phyloP scores from a whole-genome alignment of 2,329 filamentous ascomycete genomes.

The Diatrype stigma region DNA sequence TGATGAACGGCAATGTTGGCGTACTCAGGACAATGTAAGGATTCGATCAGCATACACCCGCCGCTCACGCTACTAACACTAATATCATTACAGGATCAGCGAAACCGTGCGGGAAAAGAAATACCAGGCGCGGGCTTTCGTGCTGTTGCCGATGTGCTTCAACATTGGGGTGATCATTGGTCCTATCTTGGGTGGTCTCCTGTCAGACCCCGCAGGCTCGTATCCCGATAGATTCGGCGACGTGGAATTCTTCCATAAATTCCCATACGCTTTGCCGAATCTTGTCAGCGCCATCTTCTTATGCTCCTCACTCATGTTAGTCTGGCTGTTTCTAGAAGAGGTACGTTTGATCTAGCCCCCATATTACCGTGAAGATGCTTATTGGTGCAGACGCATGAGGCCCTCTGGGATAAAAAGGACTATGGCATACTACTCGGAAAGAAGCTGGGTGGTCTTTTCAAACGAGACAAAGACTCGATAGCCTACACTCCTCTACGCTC shows the following conservation, averaged over 20 bases:
- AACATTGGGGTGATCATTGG: conserved; percentile 62
- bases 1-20: conserved; percentile 69
- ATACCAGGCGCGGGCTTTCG: conserved; percentile 39
- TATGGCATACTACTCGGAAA: conserved; percentile 37
- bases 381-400: conserved; percentile 40
- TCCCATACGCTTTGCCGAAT: conserved; percentile 53
- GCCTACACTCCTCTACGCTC: conserved; percentile 33
- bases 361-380: background rate
- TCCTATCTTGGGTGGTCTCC: conserved; percentile 44
- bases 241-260: conserved; percentile 41
- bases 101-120: conserved; percentile 41
- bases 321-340: conserved; percentile 51
- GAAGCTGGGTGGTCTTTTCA: conserved; percentile 28
- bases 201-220: conserved; percentile 41
- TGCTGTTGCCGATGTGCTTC: conserved; percentile 62
- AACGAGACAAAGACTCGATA: conserved; percentile 14
- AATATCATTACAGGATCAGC: conserved; percentile 32
- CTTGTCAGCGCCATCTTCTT: conserved; percentile 48
- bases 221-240: conserved; percentile 43
- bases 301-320: conserved; percentile 35
- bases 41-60: background rate
- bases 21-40: conserved; percentile 67
- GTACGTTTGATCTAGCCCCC: conserved; percentile 20
- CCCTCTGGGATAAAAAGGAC: conserved; percentile 37
- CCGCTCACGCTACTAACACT: conserved; percentile 1